These are phyloP conservation scores for Xylariaceae sp. DNA, from an alignment of 2,329 filamentous ascomycete genomes.

Conservation along the genomic window DNA sequence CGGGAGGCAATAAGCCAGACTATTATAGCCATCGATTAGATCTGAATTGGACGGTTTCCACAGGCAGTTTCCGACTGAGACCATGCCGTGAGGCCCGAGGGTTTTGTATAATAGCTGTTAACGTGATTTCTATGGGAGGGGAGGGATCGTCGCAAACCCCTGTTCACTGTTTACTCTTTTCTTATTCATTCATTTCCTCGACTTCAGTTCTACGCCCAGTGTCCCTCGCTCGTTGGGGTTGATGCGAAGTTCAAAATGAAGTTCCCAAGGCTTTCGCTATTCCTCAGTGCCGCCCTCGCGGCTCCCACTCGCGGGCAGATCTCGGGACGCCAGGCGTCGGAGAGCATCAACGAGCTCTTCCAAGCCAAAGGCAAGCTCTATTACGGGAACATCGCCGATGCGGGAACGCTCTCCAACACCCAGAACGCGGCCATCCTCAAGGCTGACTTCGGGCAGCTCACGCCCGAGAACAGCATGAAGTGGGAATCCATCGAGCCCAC, in stretches of 20 bases:
- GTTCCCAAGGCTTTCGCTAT: slow-evolving; percentile 3
- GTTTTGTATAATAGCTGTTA: not conserved
- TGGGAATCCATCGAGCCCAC: slow-evolving; percentile 65
- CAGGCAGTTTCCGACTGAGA: not conserved
- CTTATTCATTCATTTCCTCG: not conserved
- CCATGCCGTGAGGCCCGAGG: not conserved
- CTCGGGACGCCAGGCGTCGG: slow-evolving; percentile 1
- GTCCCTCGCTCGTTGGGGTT: not conserved
- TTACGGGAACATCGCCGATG: slow-evolving; percentile 68
- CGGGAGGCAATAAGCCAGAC: no score
- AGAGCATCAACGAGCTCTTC: slow-evolving; percentile 54
- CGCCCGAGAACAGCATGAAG: slow-evolving; percentile 65
- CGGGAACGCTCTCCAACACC: slow-evolving; percentile 55
- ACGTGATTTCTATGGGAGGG: not conserved
- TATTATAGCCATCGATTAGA: not conserved
- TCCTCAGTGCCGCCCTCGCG: slow-evolving; percentile 7
- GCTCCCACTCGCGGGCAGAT: not conserved
- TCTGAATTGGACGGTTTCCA: not conserved
- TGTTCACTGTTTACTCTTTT: not conserved
- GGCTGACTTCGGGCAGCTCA: slow-evolving; percentile 64
- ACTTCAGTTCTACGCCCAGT: not conserved
- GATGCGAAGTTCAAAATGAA: slow-evolving; percentile 1
- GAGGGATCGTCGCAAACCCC: not conserved
- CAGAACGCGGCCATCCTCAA: slow-evolving; percentile 59
- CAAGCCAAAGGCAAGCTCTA: slow-evolving; percentile 60